Evolutionary conservation across 371 early-diverging fungal species (phyloP).

Genomic region (Funneliformis caledonium): DNA sequence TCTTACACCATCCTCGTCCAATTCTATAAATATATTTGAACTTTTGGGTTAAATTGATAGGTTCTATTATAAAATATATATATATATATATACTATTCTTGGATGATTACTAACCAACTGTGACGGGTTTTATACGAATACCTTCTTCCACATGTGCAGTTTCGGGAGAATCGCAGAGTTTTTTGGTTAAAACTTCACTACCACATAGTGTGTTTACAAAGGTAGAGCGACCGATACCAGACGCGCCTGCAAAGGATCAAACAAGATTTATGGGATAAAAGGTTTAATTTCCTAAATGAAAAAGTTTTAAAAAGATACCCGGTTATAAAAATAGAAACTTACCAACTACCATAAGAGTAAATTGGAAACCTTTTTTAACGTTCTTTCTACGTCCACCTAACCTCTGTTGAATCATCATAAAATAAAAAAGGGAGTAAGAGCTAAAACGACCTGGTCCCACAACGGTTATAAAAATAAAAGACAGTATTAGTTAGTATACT

Average conservation of each 20-base stretch:
- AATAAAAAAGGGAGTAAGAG: too few species aligned
- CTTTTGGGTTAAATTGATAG: too few species aligned
- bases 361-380: conserved; percentile 93
- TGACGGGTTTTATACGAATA: conserved; percentile 83
- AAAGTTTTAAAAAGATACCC: too few species aligned
- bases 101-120: conserved; percentile 58
- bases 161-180: conserved; percentile 78
- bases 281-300: too few species aligned
- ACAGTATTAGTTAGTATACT: too few species aligned
- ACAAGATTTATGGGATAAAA: too few species aligned
- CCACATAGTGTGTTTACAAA: conserved; percentile 98
- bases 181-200: conserved; percentile 68
- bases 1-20: conserved; percentile 96
- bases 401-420: conserved; percentile 29
- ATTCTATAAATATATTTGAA: conserved; percentile 57
- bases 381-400: conserved; percentile 84
- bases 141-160: conserved; percentile 92
- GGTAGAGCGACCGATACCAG: conserved; percentile 97
- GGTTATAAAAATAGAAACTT: conserved; percentile 44
- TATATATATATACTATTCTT: background rate
- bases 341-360: conserved; percentile 97
- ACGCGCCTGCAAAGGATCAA: conserved; percentile 61
- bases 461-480: too few species aligned
- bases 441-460: too few species aligned
- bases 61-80: background rate